Conservation (phyloP, 2,329 filamentous ascomycete species). For the Elsinoe perseae region DNA sequence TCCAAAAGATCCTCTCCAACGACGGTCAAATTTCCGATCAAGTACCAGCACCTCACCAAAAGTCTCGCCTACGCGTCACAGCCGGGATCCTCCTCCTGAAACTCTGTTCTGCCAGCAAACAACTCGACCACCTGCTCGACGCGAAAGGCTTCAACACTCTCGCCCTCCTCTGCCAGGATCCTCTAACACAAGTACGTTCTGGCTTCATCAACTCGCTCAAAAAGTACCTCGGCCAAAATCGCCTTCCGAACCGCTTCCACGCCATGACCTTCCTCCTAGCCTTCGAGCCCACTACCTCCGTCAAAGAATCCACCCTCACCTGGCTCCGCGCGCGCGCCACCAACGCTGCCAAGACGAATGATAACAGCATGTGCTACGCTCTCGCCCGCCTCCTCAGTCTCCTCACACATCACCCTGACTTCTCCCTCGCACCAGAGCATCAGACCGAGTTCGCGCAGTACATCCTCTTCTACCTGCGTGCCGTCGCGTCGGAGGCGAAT, state of each 20-base stretch:
- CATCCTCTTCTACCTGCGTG: constrained; percentile 78
- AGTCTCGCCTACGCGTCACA: constrained; percentile 68
- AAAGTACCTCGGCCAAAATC: constrained; percentile 73
- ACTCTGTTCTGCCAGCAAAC: constrained; percentile 62
- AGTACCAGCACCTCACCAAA: constrained; percentile 70
- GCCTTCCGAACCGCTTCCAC: constrained; percentile 70
- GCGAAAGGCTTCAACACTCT: constrained; percentile 72
- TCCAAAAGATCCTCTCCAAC: constrained; percentile 66
- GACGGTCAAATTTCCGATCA: constrained; percentile 71
- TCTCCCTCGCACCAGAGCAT: constrained; percentile 57
- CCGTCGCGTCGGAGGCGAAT: constrained; percentile 78
- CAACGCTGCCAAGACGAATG: constrained; percentile 48
- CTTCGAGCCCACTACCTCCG: constrained; percentile 70
- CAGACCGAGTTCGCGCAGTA: constrained; percentile 79
- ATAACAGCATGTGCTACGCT: constrained; percentile 65
- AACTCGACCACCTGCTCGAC: constrained; percentile 67
- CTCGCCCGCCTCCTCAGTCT: constrained; percentile 79
- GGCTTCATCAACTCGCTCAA: constrained; percentile 79
- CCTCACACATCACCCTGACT: constrained; percentile 90
- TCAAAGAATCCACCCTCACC: constrained; percentile 69
- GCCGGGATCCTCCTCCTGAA: constrained; percentile 76
- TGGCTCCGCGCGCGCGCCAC: constrained; percentile 81
- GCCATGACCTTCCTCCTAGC: constrained; percentile 83
- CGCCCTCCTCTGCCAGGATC: constrained; percentile 73
- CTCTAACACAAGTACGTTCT: constrained; percentile 62